phyloP scores from a whole-genome alignment of 2,329 filamentous ascomycete genomes.

The Phyllosticta paracitricarpa region DNA sequence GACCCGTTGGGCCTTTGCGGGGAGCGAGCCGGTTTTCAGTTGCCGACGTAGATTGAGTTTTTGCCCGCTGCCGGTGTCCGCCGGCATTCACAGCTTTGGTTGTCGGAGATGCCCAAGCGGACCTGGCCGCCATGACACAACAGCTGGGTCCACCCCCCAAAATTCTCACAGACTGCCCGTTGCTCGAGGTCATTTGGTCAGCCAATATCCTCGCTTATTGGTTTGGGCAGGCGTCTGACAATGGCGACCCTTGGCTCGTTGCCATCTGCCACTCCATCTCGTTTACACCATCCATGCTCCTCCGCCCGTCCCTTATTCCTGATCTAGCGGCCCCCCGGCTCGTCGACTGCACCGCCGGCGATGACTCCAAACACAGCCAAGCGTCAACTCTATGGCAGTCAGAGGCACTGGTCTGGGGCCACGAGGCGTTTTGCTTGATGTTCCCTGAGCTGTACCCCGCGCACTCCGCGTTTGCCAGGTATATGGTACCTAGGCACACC shows the following conservation, averaged over 20 bases:
- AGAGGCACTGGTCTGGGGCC: conserved; percentile 3
- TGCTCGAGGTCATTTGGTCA: conserved; percentile 16
- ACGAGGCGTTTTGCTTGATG: conserved; percentile 9
- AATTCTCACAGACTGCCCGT: background rate
- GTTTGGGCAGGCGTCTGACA: conserved; percentile 9
- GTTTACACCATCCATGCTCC: conserved; percentile 11
- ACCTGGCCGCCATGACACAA: background rate
- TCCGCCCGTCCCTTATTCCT: conserved; percentile 10
- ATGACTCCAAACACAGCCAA: conserved; percentile 10
- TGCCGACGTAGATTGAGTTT: background rate
- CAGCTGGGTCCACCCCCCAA: background rate
- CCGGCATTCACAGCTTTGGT: background rate
- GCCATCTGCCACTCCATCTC: conserved; percentile 11
- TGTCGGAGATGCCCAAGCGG: background rate
- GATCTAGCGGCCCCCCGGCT: conserved; percentile 8
- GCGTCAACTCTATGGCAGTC: conserved; percentile 9
- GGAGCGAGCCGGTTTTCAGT: background rate
- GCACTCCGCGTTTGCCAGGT: conserved; percentile 21
- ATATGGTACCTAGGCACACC: conserved; percentile 29
- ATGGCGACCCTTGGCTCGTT: conserved; percentile 8
- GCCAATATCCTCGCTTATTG: conserved; percentile 29
- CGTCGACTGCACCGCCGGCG: conserved; percentile 9
- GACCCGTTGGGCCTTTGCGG: background rate
- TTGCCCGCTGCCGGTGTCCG: background rate
- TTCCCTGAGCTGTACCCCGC: conserved; percentile 26